Base-by-base conservation (phyloP, 495 filamentous ascomycete genomes). In the Penicillium alfredii region DNA sequence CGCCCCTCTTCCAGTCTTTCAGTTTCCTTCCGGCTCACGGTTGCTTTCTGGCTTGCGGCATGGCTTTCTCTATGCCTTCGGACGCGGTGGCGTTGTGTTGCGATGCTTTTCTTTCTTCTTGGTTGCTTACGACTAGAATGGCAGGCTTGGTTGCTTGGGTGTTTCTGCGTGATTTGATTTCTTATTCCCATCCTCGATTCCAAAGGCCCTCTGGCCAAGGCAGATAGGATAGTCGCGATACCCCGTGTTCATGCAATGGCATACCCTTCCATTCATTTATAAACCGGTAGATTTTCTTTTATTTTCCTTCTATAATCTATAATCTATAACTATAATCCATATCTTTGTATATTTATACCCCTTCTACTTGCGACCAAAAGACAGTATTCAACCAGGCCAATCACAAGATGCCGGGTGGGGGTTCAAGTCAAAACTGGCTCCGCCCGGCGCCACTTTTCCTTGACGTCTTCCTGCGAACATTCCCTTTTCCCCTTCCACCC, bases 391-490 rank as follows among this genome's bases (percentile, higher is more conserved):
- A 25, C 23, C 23, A 25, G n/a, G n/a, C 23, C 23, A 25, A 25
- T 25, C 23, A 25, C 3, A 25, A n/a, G n/a, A n/a, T n/a, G n/a
- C n/a, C n/a, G 5, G 8, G 23, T n/a, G 3, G 23, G 5, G 23
- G 23, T 25, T n/a, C 8, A 8, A n/a, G 23, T 8, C 5, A 25
- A 25, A 36, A 40, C 35, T 43, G 29, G 33, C 40, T 40, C 49
- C 38, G 35, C 41, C 45, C 45, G 34, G 42, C 53, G 49, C 53
- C 53, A 53, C 53, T 49, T 56, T 56, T 56, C 49, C 40, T 47
- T 53, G 45, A 56, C 52, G 45, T 53, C 45, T 55, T 44, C 40
- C 33, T 43, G 41, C 30, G 17, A 17, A 18, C 11, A 28, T 35
- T 34, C 20, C 26, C 39, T 31, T 35, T 34, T 19, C 27, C 30